Base-by-base conservation (phyloP, 495 filamentous ascomycete genomes). In the Hyaloscypha finlandica region DNA sequence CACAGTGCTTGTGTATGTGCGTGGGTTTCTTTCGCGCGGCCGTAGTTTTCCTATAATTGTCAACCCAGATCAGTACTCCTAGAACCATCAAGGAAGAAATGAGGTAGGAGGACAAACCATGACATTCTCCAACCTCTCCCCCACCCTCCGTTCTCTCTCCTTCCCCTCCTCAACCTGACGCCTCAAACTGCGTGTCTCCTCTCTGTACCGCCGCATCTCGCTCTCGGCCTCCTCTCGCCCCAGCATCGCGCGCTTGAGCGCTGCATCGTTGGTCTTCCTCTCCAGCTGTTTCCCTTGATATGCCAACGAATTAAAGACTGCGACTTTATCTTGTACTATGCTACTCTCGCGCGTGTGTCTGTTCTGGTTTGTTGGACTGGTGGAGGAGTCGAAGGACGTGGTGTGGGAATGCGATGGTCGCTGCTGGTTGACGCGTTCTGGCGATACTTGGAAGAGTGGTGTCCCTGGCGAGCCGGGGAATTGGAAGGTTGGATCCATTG, bases 221-320 rank as follows among this genome's bases (percentile, higher is more conserved):
- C 79, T 71, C 80, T 92, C 92, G 22, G 91, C 91, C 78, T 94
- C 91, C 76, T 96, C 92, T 45, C 93, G 85, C 33, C 91, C 93
- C 51, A 95, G 80, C 76, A 94, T 89, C 35, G 92, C 92, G 63
- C 91, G 81, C 78, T 90, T 90, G 19, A 95, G 77, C 56, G 91
- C 91, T 30, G 91, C 90, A 70, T 92, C 86, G 66, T 84, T 84
- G 33, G 81, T 84, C 72, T 84, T 86, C 73, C 83, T 78, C 77
- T 83, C 82, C 72, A 80, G 85, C 71, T 82, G 86, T 79, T 86
- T 83, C 63, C 85, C 84, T 78, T 85, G 83, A 72, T 85, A 81
- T 58, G 84, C 80, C 42, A 97, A 78, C 58, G 82, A 85, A 78
- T 96, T 94, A 72, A 96, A 90, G 67, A 89, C 92, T 31, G 87